phyloP scores from a whole-genome alignment of 805 yeast genomes.

The Tetrapisispora pingtungensis region DNA sequence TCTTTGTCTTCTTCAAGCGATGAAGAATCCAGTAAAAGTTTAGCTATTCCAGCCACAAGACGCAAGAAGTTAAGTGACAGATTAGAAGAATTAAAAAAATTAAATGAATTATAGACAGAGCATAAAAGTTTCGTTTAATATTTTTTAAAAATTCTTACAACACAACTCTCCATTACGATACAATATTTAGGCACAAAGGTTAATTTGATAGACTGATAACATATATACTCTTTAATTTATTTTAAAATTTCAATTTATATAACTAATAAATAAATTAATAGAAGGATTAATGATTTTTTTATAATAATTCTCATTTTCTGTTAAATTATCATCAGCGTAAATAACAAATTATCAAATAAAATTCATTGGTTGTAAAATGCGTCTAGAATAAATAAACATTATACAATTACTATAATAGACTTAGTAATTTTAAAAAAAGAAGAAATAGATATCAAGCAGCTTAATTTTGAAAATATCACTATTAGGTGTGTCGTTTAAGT shows the following conservation, averaged over 20 bases:
- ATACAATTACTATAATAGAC: no score
- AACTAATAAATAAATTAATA: no score
- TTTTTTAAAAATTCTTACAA: background rate
- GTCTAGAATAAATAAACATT: no score
- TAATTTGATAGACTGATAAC: slow-evolving; percentile 1
- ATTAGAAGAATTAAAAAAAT: slow-evolving; percentile 25
- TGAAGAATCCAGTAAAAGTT: background rate
- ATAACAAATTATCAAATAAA: no score
- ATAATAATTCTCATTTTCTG: no score
- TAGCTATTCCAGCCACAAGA: slow-evolving; percentile 12
- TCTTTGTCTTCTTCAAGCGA: background rate
- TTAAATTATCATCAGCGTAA: no score
- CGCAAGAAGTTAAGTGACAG: slow-evolving; percentile 29
- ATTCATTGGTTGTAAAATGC: no score
- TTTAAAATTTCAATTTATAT: background rate
- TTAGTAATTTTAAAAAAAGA: no score
- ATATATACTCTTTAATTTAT: background rate
- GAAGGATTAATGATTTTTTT: no score
- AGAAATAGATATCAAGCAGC: no score
- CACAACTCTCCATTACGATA: no score
- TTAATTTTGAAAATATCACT: no score
- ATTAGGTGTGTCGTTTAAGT: background rate
- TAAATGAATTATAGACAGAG: slow-evolving; percentile 3
- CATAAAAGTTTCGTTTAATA: background rate
- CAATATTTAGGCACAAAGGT: background rate